A percentile compares a stretch with the other conserved stretches of the same genome.
phyloP scores from a whole-genome alignment of 2,329 filamentous ascomycete genomes.

The Arthroderma uncinatum region DNA sequence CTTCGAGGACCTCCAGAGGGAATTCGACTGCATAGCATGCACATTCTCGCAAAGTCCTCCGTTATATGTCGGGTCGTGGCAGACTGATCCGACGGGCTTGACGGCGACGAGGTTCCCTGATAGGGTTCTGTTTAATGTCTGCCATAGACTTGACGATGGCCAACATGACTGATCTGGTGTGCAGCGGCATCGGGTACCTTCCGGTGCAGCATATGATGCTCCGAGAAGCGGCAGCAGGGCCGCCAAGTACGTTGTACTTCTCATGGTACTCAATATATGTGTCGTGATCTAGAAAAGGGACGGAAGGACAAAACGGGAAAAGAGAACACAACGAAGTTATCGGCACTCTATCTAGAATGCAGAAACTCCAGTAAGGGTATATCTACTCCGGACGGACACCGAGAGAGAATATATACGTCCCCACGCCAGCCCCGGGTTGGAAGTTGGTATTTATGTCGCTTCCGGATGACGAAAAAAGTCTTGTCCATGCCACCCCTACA shows the following conservation, averaged over 20 bases:
- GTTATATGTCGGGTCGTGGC: conserved; percentile 43
- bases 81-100: conserved; percentile 42
- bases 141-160: conserved; percentile 41
- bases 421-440: not conserved
- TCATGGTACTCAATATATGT: not conserved
- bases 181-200: conserved; percentile 24
- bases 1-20: conserved; percentile 27
- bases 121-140: conserved; percentile 42
- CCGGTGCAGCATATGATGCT: not conserved
- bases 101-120: conserved; percentile 43
- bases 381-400: not conserved
- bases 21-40: conserved; percentile 17
- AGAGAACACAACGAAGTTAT: not conserved
- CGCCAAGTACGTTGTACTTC: not conserved
- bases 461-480: not conserved
- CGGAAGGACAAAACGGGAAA: not conserved
- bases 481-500: not conserved
- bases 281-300: not conserved
- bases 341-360: not conserved
- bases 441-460: not conserved
- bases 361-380: not conserved
- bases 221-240: conserved; percentile 7
- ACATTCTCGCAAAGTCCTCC: conserved; percentile 31
- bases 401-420: not conserved
- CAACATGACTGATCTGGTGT: conserved; percentile 46